Base-by-base conservation (phyloP, 805 yeast genomes). In the Kluyveromyces starmeri region DNA sequence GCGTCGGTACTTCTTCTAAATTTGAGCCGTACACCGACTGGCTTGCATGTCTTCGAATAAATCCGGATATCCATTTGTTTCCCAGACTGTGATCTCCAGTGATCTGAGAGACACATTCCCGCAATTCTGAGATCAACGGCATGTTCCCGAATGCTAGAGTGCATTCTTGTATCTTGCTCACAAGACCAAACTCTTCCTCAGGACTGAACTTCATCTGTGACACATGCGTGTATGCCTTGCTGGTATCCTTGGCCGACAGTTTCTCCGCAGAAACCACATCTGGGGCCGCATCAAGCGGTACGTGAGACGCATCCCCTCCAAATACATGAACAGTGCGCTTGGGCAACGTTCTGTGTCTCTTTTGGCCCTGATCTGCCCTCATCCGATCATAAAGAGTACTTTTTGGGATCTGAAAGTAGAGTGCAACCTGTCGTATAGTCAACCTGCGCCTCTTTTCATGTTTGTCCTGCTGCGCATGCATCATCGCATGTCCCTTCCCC, bases 301-400 rank as follows among this genome's bases (percentile, higher is more conserved):
- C n/a, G n/a, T n/a, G n/a, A n/a, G n/a, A n/a, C n/a, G n/a, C n/a
- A n/a, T n/a, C n/a, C n/a, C n/a, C n/a, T n/a, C n/a, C n/a, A n/a
- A n/a, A n/a, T n/a, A n/a, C n/a, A n/a, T n/a, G n/a, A n/a, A n/a
- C n/a, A n/a, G n/a, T n/a, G n/a, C n/a, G n/a, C 23, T 20, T 20
- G 11, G 23, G 8, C n/a, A 23, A 6, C n/a, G 26, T 23, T 23
- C 31, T 18, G 11, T 30, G 33, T 12, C 33, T 30, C 25, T 30
- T 30, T 19, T 20, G 23, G 10, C 33, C 33, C 14, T 30, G 33
- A 21, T 30, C 33, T 12, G 33, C 33, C 11, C 17, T 21, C 28
- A 47, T 24, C n/a, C 55, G 34, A 36, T 50, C 55, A 28, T 48
- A 47, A 15, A 50, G 32, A 10, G 55, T 50, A 1, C 53, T 48